These are phyloP conservation scores for Mortierella sp. DNA, from an alignment of 371 early-diverging fungal genomes.

Conservation along the genomic window DNA sequence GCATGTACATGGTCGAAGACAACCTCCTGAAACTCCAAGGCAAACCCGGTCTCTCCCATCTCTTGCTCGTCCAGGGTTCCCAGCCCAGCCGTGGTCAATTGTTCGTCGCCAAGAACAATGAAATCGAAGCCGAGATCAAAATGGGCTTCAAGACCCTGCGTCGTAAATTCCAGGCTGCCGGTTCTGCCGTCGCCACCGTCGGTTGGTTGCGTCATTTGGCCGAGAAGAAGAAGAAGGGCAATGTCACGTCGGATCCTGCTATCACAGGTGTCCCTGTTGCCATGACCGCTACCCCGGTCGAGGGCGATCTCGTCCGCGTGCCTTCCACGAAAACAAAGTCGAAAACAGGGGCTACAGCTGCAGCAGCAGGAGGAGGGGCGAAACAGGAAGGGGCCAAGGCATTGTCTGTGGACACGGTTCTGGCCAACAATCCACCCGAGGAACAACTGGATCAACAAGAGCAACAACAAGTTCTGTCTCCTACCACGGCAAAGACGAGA, in stretches of 20 bases:
- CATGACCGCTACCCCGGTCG: too few relatives aligned
- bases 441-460: too few relatives aligned
- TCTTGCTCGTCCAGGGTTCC: conserved; percentile 21
- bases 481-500: neutral
- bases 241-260: neutral
- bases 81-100: conserved; percentile 19
- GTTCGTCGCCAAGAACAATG: conserved; percentile 16
- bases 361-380: too few relatives aligned
- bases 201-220: conserved; percentile 54
- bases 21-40: conserved; percentile 41
- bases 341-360: too few relatives aligned
- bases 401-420: conserved; percentile 20
- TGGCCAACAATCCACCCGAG: too few relatives aligned
- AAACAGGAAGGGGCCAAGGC: conserved; percentile 10
- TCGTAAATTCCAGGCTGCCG: conserved; percentile 50
- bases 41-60: conserved; percentile 48
- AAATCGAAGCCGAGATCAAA: conserved; percentile 40
- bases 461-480: neutral
- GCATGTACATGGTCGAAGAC: conserved; percentile 43
- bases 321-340: too few relatives aligned
- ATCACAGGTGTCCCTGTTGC: too few relatives aligned
- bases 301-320: too few relatives aligned
- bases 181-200: conserved; percentile 30
- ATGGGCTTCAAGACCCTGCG: conserved; percentile 53
- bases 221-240: conserved; percentile 15